phyloP scores from a whole-genome alignment of 208 protist species.

The Acanthamoeba divionensis region DNA sequence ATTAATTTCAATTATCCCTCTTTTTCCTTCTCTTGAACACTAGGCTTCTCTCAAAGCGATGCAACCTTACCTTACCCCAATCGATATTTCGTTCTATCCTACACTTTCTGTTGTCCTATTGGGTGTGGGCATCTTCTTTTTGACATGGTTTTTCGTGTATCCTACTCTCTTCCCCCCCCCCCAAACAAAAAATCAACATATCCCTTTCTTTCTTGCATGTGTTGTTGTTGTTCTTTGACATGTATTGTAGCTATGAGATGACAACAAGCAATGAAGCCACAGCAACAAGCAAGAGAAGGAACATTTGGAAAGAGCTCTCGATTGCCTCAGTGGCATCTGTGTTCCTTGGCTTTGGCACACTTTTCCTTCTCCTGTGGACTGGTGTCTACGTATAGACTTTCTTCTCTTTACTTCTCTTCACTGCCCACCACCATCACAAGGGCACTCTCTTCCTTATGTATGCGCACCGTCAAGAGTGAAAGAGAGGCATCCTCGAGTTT shows the following conservation, averaged over 20 bases:
- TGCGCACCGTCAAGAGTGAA: no score
- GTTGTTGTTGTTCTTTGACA: not conserved
- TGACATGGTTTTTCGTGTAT: conserved; percentile 16
- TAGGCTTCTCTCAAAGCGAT: no score
- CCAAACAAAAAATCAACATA: not conserved
- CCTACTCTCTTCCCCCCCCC: not conserved
- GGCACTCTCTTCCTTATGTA: no score
- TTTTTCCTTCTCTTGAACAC: no score
- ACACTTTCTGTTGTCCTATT: not conserved
- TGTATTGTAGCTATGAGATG: no score
- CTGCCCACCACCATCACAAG: no score
- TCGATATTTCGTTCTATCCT: not conserved
- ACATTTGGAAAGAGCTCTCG: not conserved
- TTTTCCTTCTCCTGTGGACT: conserved; percentile 39
- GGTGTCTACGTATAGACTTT: conserved; percentile 12
- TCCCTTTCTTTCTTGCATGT: not conserved
- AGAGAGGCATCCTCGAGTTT: no score
- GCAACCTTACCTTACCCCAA: not conserved
- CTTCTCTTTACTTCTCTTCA: not conserved
- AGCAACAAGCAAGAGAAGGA: not conserved
- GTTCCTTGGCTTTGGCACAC: conserved; percentile 48
- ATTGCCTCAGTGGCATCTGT: conserved; percentile 6
- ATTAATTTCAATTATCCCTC: not conserved
- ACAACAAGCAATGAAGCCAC: no score
- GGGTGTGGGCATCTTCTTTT: not conserved